Base-by-base conservation (phyloP, 108 stramenopile genomes). In the Cyclotella choctawhatcheeana region DNA sequence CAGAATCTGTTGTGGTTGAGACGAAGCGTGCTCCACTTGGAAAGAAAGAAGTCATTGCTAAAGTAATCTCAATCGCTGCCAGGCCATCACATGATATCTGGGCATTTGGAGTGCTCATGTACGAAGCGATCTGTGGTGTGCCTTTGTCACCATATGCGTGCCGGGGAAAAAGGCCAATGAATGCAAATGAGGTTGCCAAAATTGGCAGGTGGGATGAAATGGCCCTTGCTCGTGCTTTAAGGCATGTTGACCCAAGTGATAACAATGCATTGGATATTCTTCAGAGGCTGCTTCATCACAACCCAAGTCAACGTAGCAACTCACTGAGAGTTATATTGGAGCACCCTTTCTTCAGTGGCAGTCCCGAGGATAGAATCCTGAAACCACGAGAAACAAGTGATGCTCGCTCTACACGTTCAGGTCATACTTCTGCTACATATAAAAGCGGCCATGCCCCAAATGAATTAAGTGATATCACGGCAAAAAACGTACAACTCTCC, bases 1-100 rank as follows among this genome's bases (percentile, higher is more conserved):
- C 94, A 16, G 94, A 95, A 71, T 68, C 94, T 2, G 82, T 95
- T 45, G 35, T 73, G 30, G 81, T 92, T 2, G 90, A 91, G 65
- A 83, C 86, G 47, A n/a, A 47, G 74, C 1, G 53, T 45, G 10
- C 32, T 74, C 34, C 69, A 81, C 48, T 61, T 51, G 80, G 80
- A 22, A 73, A 68, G 25, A 55, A 67, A 32, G 67, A 60, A 37
- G 78, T 78, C 53, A 82, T 73, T 30, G 81, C 76, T 45, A 73
- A 29, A 62, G 72, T 82, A 24, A 29, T 64, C 22, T 65, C 73
- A 2, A 70, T 81, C 6, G 44, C 54, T 20, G 68, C 80, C 27
- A 70, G 37, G 10, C 69, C 69, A 33, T 62, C 80, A 10, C 43
- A 68, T 66, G 80, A 81, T 66, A 60, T 81, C 44, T 81, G 80